Conservation (phyloP, 257 asterid genomes). For the Solanum lycopersicoides region DNA sequence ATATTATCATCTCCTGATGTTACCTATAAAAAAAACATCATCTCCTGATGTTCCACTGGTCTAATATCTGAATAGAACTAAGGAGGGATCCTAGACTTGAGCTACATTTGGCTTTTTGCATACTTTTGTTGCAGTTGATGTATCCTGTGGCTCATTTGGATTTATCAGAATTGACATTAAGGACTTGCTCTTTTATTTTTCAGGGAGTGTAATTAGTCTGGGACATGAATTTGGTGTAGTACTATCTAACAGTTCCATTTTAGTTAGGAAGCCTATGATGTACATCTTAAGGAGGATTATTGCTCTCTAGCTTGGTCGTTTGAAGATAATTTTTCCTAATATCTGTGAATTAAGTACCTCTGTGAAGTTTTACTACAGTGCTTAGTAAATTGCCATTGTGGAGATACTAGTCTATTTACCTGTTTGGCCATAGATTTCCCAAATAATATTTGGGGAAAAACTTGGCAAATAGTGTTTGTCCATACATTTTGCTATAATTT, state of each 20-base stretch:
- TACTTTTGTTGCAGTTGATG: not conserved
- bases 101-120: not conserved
- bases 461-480: too few species aligned
- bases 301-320: not conserved
- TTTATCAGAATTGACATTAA: not conserved
- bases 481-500: too few species aligned
- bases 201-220: not conserved
- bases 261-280: not conserved
- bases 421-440: too few species aligned
- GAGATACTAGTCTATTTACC: not conserved
- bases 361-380: not conserved
- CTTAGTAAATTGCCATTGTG: not conserved
- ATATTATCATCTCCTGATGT: not conserved
- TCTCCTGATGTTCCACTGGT: not conserved
- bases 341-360: not conserved
- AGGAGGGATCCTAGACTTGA: not conserved
- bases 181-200: not conserved
- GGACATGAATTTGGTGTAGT: not conserved
- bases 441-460: too few species aligned
- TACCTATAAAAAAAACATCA: not conserved
- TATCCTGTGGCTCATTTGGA: not conserved
- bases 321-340: not conserved
- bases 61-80: not conserved
- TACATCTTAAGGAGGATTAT: not conserved
- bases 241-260: not conserved